Conservation (phyloP, 2,329 filamentous ascomycete genomes). For the Alternaria consortialis region DNA sequence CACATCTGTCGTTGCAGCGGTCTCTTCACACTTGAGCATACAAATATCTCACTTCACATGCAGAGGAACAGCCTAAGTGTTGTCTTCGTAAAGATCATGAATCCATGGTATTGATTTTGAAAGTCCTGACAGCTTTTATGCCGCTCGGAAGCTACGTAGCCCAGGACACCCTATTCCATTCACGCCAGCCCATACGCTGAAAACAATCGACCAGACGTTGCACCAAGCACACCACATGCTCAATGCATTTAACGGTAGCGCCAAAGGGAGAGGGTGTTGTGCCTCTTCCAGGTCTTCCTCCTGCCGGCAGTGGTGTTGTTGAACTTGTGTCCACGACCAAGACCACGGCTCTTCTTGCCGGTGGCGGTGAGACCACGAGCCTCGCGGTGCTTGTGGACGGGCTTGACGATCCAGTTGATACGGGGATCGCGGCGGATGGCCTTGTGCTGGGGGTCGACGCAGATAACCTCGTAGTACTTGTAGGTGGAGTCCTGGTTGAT, state of each 20-base stretch:
- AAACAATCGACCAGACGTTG: conserved; percentile 43
- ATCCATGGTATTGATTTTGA: conserved; percentile 46
- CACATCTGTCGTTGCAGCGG: neutral
- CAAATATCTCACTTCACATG: neutral
- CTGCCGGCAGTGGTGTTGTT: conserved; percentile 97
- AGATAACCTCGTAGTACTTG: conserved; percentile 99
- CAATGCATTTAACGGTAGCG: conserved; percentile 80
- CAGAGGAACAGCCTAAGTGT: neutral
- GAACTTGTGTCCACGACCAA: conserved; percentile 99
- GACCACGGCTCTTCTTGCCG: conserved; percentile 99
- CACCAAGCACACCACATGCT: conserved; percentile 40
- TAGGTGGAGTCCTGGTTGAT: conserved; percentile 99
- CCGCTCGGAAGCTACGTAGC: conserved; percentile 42
- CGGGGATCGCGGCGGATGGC: conserved; percentile 98
- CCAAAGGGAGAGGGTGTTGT: conserved; percentile 99
- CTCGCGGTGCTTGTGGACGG: conserved; percentile 99
- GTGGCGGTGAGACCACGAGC: conserved; percentile 95
- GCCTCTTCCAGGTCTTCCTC: conserved; percentile 99
- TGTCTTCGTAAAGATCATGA: conserved; percentile 37
- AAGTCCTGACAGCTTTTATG: conserved; percentile 34
- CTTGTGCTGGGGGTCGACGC: conserved; percentile 99
- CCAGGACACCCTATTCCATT: conserved; percentile 46
- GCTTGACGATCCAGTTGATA: conserved; percentile 99
- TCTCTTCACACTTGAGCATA: neutral
- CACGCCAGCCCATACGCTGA: conserved; percentile 46